Conservation (phyloP, 805 yeast species). For the Komagataella populi region DNA sequence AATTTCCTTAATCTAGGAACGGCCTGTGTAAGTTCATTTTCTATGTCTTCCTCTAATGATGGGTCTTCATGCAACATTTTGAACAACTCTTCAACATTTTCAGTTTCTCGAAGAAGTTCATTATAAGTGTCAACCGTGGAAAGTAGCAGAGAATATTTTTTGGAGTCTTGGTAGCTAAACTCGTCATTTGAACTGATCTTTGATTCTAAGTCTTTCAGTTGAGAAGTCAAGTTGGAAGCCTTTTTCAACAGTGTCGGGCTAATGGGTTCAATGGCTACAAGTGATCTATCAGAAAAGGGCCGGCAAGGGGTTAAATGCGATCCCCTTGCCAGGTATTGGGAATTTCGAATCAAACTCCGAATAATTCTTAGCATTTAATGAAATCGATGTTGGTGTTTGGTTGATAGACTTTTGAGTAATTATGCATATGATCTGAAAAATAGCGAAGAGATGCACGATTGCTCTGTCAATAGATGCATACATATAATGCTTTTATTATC, state of each 20-base stretch:
- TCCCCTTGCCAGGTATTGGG: neutral
- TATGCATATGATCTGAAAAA: neutral
- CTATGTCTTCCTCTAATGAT: slow-evolving; percentile 44
- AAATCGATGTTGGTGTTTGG: neutral
- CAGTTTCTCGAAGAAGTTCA: slow-evolving; percentile 19
- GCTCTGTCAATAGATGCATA: neutral
- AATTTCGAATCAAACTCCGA: neutral
- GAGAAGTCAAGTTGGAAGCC: slow-evolving; percentile 27
- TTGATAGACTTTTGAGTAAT: neutral
- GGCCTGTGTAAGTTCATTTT: slow-evolving; percentile 33
- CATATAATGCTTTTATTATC: neutral
- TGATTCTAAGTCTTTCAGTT: slow-evolving; percentile 25
- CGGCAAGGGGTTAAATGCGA: neutral
- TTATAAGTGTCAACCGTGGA: slow-evolving; percentile 26
- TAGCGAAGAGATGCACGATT: neutral
- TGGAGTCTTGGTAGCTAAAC: slow-evolving; percentile 35
- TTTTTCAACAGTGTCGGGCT: slow-evolving; percentile 39
- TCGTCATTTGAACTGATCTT: slow-evolving; percentile 25
- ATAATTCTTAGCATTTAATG: neutral
- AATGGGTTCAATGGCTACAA: slow-evolving; percentile 6
- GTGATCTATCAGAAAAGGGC: neutral
- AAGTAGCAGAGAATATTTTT: slow-evolving; percentile 30
- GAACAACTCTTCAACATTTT: slow-evolving; percentile 19
- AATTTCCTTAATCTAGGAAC: slow-evolving; percentile 29
- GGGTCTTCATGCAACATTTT: slow-evolving; percentile 22